Percentiles rank a stretch among this genome's conserved stretches.
These are phyloP conservation scores for Tagetes patula DNA, from an alignment of 129 eudicot species.

Conservation along the genomic window DNA sequence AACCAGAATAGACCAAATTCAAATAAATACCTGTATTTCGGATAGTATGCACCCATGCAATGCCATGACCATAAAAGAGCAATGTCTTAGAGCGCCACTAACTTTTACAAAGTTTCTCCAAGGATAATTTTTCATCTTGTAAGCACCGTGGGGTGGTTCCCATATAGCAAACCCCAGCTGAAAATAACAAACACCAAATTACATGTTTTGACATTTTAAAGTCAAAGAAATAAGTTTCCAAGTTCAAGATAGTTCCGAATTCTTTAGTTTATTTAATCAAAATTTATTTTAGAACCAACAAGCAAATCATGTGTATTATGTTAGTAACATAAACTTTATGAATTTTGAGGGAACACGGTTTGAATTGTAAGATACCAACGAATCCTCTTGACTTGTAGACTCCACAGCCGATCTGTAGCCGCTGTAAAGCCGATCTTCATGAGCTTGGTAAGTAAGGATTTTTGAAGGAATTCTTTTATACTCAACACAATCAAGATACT, in stretches of 20 bases:
- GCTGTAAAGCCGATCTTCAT: conserved; percentile 64
- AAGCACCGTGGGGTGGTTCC: conserved; percentile 96
- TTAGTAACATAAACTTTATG: background rate
- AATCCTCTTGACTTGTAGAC: conserved; percentile 67
- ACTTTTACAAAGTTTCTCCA: conserved; percentile 77
- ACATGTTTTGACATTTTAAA: conserved; percentile 6
- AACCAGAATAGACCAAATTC: background rate
- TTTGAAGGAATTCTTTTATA: conserved; percentile 70
- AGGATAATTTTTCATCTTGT: conserved; percentile 68
- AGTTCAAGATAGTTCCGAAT: conserved; percentile 6
- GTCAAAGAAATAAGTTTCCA: conserved; percentile 8
- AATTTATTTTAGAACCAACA: background rate
- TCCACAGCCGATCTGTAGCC: conserved; percentile 86
- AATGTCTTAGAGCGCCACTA: conserved; percentile 76
- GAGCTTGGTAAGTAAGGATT: conserved; percentile 65
- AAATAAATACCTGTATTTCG: conserved; percentile 71
- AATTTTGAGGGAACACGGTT: background rate
- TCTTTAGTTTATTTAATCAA: background rate
- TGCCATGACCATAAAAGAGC: conserved; percentile 92
- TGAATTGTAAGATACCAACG: conserved; percentile 50
- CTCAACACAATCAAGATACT: conserved; percentile 69
- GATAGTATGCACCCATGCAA: conserved; percentile 85
- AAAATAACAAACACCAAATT: conserved; percentile 9
- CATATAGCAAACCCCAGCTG: conserved; percentile 85
- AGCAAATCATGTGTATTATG: background rate